Conservation (phyloP, 345 rosid species). For the Psidium friedrichsthalianum region DNA sequence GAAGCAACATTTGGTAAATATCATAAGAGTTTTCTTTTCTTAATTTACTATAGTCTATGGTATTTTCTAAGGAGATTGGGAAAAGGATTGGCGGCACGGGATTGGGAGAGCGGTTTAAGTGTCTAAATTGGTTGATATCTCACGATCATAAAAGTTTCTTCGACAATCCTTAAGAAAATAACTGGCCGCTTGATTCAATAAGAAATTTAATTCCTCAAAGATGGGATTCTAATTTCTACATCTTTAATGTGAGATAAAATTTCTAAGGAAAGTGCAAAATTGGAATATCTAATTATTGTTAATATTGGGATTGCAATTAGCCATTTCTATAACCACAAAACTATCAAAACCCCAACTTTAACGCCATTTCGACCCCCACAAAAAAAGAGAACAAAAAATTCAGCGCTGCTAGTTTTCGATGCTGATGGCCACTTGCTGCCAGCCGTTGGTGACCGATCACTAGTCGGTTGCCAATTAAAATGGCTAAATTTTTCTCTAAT, state of each 20-base stretch:
- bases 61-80: not conserved
- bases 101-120: not conserved
- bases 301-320: not conserved
- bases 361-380: no score
- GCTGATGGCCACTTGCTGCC: not conserved
- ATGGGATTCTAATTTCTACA: not conserved
- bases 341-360: not conserved
- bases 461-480: not conserved
- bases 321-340: not conserved
- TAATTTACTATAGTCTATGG: not conserved
- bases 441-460: not conserved
- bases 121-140: not conserved
- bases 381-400: no score
- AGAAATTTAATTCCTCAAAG: not conserved
- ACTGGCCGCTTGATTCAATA: not conserved
- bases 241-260: not conserved
- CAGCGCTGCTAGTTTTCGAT: not conserved
- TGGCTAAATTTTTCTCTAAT: not conserved
- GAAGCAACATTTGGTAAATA: not conserved
- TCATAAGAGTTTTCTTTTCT: not conserved
- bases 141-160: not conserved
- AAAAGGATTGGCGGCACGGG: not conserved
- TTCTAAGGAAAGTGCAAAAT: not conserved
- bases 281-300: not conserved
- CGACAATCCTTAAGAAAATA: not conserved